Evolutionary conservation across 1,139 yeast genomes (phyloP).

Genomic region (Taphrina populina): DNA sequence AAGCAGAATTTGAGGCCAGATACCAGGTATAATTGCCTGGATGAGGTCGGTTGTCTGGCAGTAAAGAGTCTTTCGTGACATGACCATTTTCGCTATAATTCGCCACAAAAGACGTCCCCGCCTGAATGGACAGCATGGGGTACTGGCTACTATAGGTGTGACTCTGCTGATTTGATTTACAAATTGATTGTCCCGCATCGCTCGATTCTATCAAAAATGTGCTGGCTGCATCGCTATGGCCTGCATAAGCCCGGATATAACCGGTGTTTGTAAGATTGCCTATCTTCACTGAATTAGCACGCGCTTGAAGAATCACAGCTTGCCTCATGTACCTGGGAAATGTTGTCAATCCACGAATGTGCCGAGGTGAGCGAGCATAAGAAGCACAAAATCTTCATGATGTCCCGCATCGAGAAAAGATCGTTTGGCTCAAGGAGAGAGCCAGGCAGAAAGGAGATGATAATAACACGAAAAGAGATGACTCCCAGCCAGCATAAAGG

Average conservation of each 20-base stretch:
- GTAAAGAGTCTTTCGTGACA: slow-evolving; percentile 38
- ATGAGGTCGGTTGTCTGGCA: slow-evolving; percentile 39
- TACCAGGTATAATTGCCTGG: slow-evolving; percentile 39
- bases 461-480: too few species aligned
- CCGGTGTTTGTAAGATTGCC: slow-evolving; percentile 20
- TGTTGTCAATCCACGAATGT: slow-evolving; percentile 30
- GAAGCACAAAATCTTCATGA: not conserved
- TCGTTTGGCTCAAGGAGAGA: too few species aligned
- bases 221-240: slow-evolving; percentile 25
- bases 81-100: slow-evolving; percentile 40
- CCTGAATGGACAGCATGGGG: slow-evolving; percentile 38
- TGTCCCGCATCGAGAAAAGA: too few species aligned
- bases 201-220: slow-evolving; percentile 7
- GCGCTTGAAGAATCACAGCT: not conserved
- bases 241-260: slow-evolving; percentile 25
- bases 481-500: too few species aligned
- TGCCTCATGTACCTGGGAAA: slow-evolving; percentile 11
- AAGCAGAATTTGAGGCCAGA: slow-evolving; percentile 24
- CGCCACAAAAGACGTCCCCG: slow-evolving; percentile 38
- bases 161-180: slow-evolving; percentile 36
- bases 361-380: not conserved
- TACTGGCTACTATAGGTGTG: slow-evolving; percentile 37
- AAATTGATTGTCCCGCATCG: slow-evolving; percentile 9
- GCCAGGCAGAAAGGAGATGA: too few species aligned
- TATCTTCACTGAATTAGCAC: not conserved